phyloP scores from a whole-genome alignment of 2,329 filamentous ascomycete genomes.

The Colletotrichum liaoningense region DNA sequence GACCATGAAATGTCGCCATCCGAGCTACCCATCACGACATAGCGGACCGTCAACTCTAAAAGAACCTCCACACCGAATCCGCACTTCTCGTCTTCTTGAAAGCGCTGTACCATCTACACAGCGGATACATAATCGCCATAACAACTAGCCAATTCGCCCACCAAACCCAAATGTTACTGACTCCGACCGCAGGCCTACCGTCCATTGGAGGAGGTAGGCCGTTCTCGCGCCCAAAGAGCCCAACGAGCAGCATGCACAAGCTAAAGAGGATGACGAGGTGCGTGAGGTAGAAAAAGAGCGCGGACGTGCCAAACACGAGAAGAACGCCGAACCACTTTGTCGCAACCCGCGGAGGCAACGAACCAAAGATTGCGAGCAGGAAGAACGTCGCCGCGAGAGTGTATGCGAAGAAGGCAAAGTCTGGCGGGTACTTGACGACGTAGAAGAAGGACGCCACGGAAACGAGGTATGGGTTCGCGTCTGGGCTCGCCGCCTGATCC shows the following conservation, averaged over 20 bases:
- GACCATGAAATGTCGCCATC: slow-evolving; percentile 11
- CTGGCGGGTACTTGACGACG: slow-evolving; percentile 59
- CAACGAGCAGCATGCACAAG: slow-evolving; percentile 40
- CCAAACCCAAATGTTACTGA: slow-evolving; percentile 52
- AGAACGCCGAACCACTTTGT: slow-evolving; percentile 47
- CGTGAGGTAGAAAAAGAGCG: slow-evolving; percentile 57
- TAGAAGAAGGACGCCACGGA: slow-evolving; percentile 58
- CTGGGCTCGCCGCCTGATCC: slow-evolving; percentile 45
- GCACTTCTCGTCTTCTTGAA: slow-evolving; percentile 55
- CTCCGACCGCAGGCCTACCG: slow-evolving; percentile 42
- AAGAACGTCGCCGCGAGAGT: slow-evolving; percentile 53
- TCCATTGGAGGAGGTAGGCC: slow-evolving; percentile 41
- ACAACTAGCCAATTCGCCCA: slow-evolving; percentile 49
- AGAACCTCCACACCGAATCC: slow-evolving; percentile 60
- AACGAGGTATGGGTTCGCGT: slow-evolving; percentile 53
- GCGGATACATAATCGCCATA: slow-evolving; percentile 53
- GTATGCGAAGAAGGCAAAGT: slow-evolving; percentile 57
- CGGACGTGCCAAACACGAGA: slow-evolving; percentile 56
- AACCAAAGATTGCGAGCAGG: slow-evolving; percentile 50
- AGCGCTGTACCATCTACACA: slow-evolving; percentile 53
- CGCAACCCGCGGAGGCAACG: slow-evolving; percentile 45
- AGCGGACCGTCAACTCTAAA: slow-evolving; percentile 41
- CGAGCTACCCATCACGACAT: slow-evolving; percentile 13
- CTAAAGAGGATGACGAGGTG: slow-evolving; percentile 50
- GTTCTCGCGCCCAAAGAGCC: slow-evolving; percentile 48